phyloP scores from a whole-genome alignment of 2,329 filamentous ascomycete species.

The Aspergillus novoparasiticus region DNA sequence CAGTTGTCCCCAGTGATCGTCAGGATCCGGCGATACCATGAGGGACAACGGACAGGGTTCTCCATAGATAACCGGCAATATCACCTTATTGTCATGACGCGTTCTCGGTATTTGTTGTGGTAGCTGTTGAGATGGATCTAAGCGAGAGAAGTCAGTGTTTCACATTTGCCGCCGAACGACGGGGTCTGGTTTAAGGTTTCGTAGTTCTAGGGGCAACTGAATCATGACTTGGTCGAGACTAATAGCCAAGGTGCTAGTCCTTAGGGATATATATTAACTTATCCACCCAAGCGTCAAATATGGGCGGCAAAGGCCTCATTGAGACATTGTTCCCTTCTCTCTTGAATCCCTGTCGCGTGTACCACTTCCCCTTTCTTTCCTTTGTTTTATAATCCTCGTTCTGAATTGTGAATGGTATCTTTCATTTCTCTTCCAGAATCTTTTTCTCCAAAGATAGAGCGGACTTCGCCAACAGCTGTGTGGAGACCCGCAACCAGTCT shows the following conservation, averaged over 20 bases:
- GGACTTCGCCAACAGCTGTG: neutral
- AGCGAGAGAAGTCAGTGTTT: neutral
- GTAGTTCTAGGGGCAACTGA: neutral
- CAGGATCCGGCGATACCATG: neutral
- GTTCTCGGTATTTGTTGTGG: neutral
- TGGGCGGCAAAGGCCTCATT: neutral
- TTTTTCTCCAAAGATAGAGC: neutral
- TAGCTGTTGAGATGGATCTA: conserved; percentile 1
- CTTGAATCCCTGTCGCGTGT: neutral
- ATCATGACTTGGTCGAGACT: neutral
- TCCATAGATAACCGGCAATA: neutral
- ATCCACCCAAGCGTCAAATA: neutral
- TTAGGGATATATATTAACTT: neutral
- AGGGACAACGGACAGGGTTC: neutral
- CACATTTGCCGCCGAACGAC: neutral
- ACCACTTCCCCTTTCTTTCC: neutral
- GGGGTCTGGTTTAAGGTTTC: neutral
- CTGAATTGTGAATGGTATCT: neutral
- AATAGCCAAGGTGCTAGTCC: neutral
- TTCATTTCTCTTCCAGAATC: neutral
- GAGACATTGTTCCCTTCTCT: neutral
- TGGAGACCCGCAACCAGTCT: neutral
- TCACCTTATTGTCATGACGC: neutral
- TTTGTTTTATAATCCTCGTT: neutral
- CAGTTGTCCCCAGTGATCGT: neutral